A percentile compares a stretch with the other conserved stretches of the same genome.
Conservation (phyloP, 225 moss, liverwort and hornwort species). For the Bryoerythrophyllum caledonicum region DNA sequence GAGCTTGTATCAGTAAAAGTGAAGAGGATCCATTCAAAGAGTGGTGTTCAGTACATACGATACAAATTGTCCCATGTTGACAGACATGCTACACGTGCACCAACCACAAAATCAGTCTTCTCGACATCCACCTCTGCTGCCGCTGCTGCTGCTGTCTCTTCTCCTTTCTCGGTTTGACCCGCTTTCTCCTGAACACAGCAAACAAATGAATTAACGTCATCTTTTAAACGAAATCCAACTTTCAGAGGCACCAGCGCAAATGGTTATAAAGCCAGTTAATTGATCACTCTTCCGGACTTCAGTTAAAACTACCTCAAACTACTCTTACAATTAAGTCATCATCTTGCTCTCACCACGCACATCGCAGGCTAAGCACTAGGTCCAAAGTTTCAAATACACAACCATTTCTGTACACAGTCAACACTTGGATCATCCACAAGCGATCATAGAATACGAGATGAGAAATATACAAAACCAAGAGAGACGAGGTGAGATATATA, state of each 20-base stretch:
- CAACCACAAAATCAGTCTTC: constrained; percentile 66
- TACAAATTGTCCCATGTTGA: constrained; percentile 93
- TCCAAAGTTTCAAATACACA: neutral
- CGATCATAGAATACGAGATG: neutral
- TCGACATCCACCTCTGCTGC: constrained; percentile 56
- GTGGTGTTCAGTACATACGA: constrained; percentile 53
- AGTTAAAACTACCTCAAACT: constrained; percentile 14
- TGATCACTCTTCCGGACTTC: constrained; percentile 7
- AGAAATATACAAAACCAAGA: neutral
- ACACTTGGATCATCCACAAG: constrained; percentile 14
- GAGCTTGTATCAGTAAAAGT: neutral
- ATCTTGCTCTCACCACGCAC: constrained; percentile 1
- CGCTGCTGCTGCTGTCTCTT: constrained; percentile 47
- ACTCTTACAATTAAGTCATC: neutral
- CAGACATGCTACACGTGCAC: constrained; percentile 81
- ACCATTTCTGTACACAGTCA: neutral
- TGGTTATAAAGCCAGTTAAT: neutral
- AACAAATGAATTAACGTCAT: constrained; percentile 11
- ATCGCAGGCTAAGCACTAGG: constrained; percentile 3
- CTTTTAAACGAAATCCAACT: neutral
- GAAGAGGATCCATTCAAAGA: constrained; percentile 7
- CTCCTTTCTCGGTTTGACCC: constrained; percentile 54
- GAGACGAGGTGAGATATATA: neutral
- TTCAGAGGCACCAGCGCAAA: constrained; percentile 6
- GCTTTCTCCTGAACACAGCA: constrained; percentile 46